Percentiles rank a stretch among this genome's conserved stretches.
Evolutionary conservation across 495 filamentous ascomycete species (phyloP).

Genomic region (Talaromyces adpressus): DNA sequence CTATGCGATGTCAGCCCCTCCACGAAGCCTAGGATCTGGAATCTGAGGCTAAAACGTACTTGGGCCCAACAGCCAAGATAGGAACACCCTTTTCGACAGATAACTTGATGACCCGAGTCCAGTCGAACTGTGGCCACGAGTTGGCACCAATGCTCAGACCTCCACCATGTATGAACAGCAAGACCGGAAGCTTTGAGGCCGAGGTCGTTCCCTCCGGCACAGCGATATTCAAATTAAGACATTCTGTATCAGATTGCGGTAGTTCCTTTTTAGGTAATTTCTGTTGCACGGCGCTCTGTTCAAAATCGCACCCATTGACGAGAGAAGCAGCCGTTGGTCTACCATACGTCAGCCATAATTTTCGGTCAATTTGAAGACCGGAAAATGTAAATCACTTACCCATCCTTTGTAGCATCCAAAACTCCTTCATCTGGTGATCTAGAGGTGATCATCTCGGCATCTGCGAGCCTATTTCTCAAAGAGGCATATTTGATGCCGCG

Average conservation of each 20-base stretch:
- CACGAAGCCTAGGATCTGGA: too few species aligned
- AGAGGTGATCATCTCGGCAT: slow-evolving; percentile 19
- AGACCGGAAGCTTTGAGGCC: slow-evolving; percentile 31
- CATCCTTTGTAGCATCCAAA: slow-evolving; percentile 23
- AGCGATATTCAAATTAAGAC: slow-evolving; percentile 37
- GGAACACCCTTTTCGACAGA: slow-evolving; percentile 32
- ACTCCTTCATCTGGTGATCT: slow-evolving; percentile 13
- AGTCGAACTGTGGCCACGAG: slow-evolving; percentile 36
- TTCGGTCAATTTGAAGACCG: neutral
- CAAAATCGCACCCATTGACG: slow-evolving; percentile 19
- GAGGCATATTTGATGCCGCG: slow-evolving; percentile 29
- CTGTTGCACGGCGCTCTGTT: slow-evolving; percentile 22
- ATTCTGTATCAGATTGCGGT: slow-evolving; percentile 26
- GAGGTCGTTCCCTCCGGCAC: slow-evolving; percentile 23
- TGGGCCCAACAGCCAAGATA: slow-evolving; percentile 37
- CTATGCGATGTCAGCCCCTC: slow-evolving; percentile 9
- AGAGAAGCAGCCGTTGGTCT: slow-evolving; percentile 23
- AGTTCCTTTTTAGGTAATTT: slow-evolving; percentile 22
- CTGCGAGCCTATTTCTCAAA: slow-evolving; percentile 22
- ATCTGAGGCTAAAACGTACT: too few species aligned
- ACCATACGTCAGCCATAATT: neutral
- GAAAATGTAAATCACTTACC: slow-evolving; percentile 12
- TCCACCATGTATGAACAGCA: slow-evolving; percentile 41
- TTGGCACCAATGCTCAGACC: slow-evolving; percentile 31
- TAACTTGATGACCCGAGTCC: slow-evolving; percentile 28